Evolutionary conservation across 768 basidiomycete genomes (phyloP).

Genomic region (Suillus clintonianus): DNA sequence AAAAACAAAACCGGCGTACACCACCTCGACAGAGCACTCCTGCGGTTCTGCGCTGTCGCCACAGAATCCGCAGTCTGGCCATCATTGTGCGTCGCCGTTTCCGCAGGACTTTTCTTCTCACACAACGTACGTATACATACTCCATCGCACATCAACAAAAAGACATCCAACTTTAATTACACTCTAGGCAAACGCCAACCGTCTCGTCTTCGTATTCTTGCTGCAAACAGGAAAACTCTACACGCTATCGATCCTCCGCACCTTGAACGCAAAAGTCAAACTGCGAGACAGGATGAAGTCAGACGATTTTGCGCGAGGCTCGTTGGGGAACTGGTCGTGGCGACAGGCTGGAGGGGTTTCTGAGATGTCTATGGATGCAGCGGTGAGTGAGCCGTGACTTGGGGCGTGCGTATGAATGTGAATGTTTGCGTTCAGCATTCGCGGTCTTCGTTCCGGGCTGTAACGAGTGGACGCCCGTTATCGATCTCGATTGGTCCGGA

Average conservation of each 20-base stretch:
- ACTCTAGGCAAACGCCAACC: conserved; percentile 32
- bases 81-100: conserved; percentile 32
- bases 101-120: conserved; percentile 30
- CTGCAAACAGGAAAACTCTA: conserved; percentile 53
- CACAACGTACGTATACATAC: conserved; percentile 31
- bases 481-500: not conserved
- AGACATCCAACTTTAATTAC: too few relatives aligned
- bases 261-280: conserved; percentile 28
- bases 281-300: conserved; percentile 38
- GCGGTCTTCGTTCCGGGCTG: not conserved
- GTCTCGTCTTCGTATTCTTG: conserved; percentile 49
- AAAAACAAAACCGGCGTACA: conserved; percentile 34
- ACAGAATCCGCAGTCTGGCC: conserved; percentile 39
- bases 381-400: not conserved
- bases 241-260: conserved; percentile 28
- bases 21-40: conserved; percentile 40
- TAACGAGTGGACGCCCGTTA: not conserved
- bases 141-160: not conserved
- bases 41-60: conserved; percentile 42
- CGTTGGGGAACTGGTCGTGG: conserved; percentile 42
- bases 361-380: not conserved
- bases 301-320: conserved; percentile 42
- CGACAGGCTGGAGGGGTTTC: conserved; percentile 11
- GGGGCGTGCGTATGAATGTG: not conserved
- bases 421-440: not conserved